These are phyloP conservation scores for Thelonectria blattea DNA, from an alignment of 2,329 filamentous ascomycete species.

Conservation along the genomic window DNA sequence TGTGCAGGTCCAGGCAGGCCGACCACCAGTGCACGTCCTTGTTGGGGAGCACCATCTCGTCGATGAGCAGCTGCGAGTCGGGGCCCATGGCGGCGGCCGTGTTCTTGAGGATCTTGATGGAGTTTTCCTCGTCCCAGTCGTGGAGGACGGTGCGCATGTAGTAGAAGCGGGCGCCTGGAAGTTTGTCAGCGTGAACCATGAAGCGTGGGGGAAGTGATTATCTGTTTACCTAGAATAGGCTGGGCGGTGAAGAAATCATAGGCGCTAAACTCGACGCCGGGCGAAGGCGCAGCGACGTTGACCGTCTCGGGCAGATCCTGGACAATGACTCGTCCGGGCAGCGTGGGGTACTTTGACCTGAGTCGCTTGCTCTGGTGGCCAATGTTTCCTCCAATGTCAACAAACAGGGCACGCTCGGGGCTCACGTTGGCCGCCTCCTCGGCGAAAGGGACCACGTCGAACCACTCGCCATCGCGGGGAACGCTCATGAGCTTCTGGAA, in stretches of 20 bases:
- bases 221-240: background rate
- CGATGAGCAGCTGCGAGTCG: background rate
- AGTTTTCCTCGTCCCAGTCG: background rate
- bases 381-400: background rate
- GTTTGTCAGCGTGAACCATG: too few species aligned
- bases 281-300: background rate
- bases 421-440: background rate
- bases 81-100: background rate
- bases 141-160: background rate
- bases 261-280: background rate
- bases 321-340: background rate
- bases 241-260: background rate
- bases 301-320: background rate
- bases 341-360: background rate
- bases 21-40: background rate
- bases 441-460: background rate
- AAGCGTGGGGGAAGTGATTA: too few species aligned
- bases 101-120: background rate
- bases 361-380: background rate
- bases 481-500: background rate
- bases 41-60: background rate
- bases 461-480: background rate
- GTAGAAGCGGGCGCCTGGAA: background rate
- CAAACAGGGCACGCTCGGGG: background rate
- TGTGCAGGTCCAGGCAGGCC: background rate